Evolutionary conservation across 441 rosid species (phyloP).

Genomic region (Dalechampia spathulata): DNA sequence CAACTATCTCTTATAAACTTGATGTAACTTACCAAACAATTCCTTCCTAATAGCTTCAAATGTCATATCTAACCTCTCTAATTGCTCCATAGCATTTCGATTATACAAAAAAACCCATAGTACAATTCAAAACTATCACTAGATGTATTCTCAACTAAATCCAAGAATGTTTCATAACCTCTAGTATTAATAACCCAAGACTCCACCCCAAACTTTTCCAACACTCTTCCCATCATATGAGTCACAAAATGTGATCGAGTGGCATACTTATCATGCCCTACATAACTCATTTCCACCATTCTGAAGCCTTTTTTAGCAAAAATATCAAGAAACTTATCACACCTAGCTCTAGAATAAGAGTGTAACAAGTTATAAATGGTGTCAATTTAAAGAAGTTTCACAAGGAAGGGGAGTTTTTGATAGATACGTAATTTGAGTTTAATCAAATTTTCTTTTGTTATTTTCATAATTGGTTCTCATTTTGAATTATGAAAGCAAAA

Average conservation of each 20-base stretch:
- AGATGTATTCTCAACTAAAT: slow-evolving; percentile 44
- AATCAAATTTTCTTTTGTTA: too few species aligned
- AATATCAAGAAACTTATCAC: slow-evolving; percentile 37
- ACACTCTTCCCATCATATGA: slow-evolving; percentile 46
- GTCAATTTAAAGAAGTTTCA: too few species aligned
- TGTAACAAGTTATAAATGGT: background rate
- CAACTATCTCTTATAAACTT: slow-evolving; percentile 50
- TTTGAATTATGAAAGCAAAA: too few species aligned
- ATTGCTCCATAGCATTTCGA: slow-evolving; percentile 50
- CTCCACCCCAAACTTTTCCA: slow-evolving; percentile 41
- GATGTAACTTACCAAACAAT: slow-evolving; percentile 60
- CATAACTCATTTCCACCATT: slow-evolving; percentile 74
- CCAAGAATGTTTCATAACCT: slow-evolving; percentile 47
- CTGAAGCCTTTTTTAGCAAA: slow-evolving; percentile 55
- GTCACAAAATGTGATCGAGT: slow-evolving; percentile 47
- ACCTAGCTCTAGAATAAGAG: slow-evolving; percentile 27
- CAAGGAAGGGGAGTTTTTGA: too few species aligned
- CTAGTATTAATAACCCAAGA: slow-evolving; percentile 47
- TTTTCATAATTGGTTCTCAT: too few species aligned
- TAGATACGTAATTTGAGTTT: too few species aligned
- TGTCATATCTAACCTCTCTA: slow-evolving; percentile 60
- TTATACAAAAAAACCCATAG: slow-evolving; percentile 66
- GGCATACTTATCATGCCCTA: slow-evolving; percentile 37
- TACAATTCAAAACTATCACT: slow-evolving; percentile 77
- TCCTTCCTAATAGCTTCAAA: slow-evolving; percentile 53